Conservation (phyloP, 2,329 filamentous ascomycete species). For the Pseudogymnoascus sp. region DNA sequence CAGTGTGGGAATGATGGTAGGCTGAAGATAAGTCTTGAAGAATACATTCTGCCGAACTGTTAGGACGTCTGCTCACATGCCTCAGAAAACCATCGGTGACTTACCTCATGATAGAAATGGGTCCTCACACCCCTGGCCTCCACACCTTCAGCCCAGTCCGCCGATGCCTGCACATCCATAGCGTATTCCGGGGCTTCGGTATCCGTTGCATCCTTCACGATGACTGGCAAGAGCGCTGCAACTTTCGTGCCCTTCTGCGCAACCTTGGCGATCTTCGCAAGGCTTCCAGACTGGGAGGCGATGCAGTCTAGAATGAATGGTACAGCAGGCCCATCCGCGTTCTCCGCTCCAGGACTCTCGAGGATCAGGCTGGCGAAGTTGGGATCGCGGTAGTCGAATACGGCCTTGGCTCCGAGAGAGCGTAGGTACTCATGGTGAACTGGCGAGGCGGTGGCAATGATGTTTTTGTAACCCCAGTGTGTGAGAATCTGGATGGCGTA, state of each 20-base stretch:
- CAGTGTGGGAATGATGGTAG: conserved; percentile 21
- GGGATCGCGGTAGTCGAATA: conserved; percentile 26
- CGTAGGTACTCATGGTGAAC: conserved; percentile 25
- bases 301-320: conserved; percentile 49
- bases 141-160: conserved; percentile 44
- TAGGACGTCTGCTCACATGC: conserved; percentile 9
- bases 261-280: conserved; percentile 42
- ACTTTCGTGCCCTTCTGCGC: conserved; percentile 41
- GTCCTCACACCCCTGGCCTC: conserved; percentile 45
- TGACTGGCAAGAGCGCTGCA: conserved; percentile 51
- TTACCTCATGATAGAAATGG: conserved; percentile 42
- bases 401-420: conserved; percentile 23
- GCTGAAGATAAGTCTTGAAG: conserved; percentile 33
- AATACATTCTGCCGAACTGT: conserved; percentile 38
- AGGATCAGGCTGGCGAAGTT: conserved; percentile 18
- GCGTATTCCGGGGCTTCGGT: conserved; percentile 41
- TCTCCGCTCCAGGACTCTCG: conserved; percentile 13
- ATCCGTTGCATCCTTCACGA: conserved; percentile 42
- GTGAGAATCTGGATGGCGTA: conserved; percentile 35
- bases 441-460: conserved; percentile 28
- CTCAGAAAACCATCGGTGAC: conserved; percentile 16
- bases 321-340: conserved; percentile 22
- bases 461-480: conserved; percentile 42
- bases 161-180: conserved; percentile 40
- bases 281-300: conserved; percentile 37